phyloP scores from a whole-genome alignment of 768 basidiomycete species.

The Rickenella mellea region DNA sequence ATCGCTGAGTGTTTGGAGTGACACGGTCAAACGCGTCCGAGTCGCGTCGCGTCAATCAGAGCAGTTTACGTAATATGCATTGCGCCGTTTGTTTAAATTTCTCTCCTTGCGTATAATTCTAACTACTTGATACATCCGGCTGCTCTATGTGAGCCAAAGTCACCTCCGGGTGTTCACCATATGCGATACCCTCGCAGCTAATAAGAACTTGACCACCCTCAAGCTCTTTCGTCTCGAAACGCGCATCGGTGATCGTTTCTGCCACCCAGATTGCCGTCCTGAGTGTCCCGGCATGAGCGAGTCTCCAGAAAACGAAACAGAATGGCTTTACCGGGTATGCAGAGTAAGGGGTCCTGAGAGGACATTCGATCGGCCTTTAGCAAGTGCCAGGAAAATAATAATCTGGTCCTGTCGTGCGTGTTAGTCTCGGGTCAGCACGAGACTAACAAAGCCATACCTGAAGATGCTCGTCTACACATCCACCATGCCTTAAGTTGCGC shows the following conservation, averaged over 20 bases:
- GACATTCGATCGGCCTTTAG: slow-evolving; percentile 52
- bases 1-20: too few species aligned
- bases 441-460: slow-evolving; percentile 30
- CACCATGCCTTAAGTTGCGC: slow-evolving; percentile 48
- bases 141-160: too few species aligned
- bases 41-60: too few species aligned
- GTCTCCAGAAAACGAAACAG: not conserved
- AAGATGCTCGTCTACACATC: slow-evolving; percentile 61
- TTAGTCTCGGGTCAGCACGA: not conserved
- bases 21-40: too few species aligned
- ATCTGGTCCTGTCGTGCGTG: slow-evolving; percentile 61
- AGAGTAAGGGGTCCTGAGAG: slow-evolving; percentile 47
- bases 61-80: too few species aligned
- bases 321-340: slow-evolving; percentile 49
- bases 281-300: not conserved
- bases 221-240: slow-evolving; percentile 41
- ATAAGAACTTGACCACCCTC: slow-evolving; percentile 32
- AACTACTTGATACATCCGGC: too few species aligned
- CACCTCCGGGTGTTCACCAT: too few species aligned
- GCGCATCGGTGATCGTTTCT: slow-evolving; percentile 57
- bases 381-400: slow-evolving; percentile 67
- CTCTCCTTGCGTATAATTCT: too few species aligned
- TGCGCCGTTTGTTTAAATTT: too few species aligned
- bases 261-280: slow-evolving; percentile 68
- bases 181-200: slow-evolving; percentile 59